These are phyloP conservation scores for Mucuna pruriens DNA, from an alignment of 306 rosid genomes.

Conservation along the genomic window DNA sequence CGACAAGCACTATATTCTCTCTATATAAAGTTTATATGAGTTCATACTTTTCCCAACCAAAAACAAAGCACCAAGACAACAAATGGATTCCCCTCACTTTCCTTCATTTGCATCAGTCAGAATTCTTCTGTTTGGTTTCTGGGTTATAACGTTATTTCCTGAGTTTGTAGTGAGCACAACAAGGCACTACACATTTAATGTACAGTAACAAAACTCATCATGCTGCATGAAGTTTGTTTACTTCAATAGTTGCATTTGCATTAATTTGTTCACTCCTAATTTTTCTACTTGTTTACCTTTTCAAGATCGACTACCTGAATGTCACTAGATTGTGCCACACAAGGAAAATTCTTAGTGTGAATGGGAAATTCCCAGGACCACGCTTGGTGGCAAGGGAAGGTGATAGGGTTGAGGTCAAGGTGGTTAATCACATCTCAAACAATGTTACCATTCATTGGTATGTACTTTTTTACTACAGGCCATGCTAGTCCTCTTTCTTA, in stretches of 20 bases:
- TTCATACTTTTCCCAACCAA: slow-evolving; percentile 7
- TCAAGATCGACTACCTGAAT: slow-evolving; percentile 61
- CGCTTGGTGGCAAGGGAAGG: slow-evolving; percentile 80
- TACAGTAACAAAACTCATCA: slow-evolving; percentile 38
- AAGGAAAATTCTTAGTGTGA: slow-evolving; percentile 69
- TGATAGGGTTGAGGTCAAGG: slow-evolving; percentile 67
- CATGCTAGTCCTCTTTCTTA: not conserved
- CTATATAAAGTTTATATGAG: not conserved
- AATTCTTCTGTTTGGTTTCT: slow-evolving; percentile 49
- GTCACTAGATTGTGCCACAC: slow-evolving; percentile 78
- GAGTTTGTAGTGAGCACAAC: slow-evolving; percentile 57
- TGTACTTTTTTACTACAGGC: not conserved
- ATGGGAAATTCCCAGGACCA: slow-evolving; percentile 79
- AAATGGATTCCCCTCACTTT: slow-evolving; percentile 44
- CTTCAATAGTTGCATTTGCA: not conserved
- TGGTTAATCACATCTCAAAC: slow-evolving; percentile 64
- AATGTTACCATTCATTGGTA: slow-evolving; percentile 89
- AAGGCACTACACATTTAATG: slow-evolving; percentile 82
- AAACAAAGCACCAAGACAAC: slow-evolving; percentile 6
- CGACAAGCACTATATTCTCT: not conserved
- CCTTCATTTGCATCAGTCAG: slow-evolving; percentile 45
- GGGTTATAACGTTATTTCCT: slow-evolving; percentile 44
- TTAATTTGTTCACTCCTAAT: not conserved
- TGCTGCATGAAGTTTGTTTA: not conserved
- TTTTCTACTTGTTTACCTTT: not conserved